Percentiles rank a stretch among this genome's conserved stretches.
Conservation (phyloP, 2,329 filamentous ascomycete genomes). For the Tolypocladium nubicola region DNA sequence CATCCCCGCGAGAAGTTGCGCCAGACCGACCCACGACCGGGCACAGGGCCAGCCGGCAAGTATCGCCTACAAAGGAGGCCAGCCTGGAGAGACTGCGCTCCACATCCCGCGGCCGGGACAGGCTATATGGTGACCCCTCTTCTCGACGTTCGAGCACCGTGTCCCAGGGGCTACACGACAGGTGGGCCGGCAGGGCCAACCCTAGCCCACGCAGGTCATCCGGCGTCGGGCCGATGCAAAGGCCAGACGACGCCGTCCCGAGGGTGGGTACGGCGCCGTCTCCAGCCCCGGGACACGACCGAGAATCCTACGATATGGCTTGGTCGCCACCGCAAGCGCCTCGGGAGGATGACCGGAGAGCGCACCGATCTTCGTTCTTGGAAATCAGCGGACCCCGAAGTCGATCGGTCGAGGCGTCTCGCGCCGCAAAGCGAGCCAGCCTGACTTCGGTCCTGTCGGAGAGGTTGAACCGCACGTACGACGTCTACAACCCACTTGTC, state of each 20-base stretch:
- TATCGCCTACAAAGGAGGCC: constrained; percentile 1
- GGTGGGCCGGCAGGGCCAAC: constrained; percentile 15
- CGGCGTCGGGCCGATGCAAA: constrained; percentile 19
- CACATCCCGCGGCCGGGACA: constrained; percentile 1
- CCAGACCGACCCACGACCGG: constrained; percentile 18
- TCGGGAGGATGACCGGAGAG: not conserved
- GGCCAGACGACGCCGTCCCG: constrained; percentile 7
- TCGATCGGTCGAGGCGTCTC: constrained; percentile 4
- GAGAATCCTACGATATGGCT: not conserved
- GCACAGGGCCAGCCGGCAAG: constrained; percentile 5
- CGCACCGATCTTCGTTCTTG: constrained; percentile 4
- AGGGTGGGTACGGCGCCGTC: not conserved
- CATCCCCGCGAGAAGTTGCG: constrained; percentile 27
- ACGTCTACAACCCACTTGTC: constrained; percentile 2
- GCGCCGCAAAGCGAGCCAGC: constrained; percentile 16
- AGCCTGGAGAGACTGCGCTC: not conserved
- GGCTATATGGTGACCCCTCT: not conserved
- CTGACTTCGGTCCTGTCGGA: constrained; percentile 17
- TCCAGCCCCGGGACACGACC: not conserved
- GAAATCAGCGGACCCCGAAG: constrained; percentile 1
- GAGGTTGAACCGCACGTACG: constrained; percentile 10
- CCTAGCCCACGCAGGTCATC: constrained; percentile 6
- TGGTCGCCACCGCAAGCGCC: not conserved
- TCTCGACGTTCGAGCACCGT: constrained; percentile 13
- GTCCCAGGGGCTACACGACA: constrained; percentile 5